These are phyloP conservation scores for Ilex asprella DNA, from an alignment of 257 asterid genomes.

Conservation along the genomic window DNA sequence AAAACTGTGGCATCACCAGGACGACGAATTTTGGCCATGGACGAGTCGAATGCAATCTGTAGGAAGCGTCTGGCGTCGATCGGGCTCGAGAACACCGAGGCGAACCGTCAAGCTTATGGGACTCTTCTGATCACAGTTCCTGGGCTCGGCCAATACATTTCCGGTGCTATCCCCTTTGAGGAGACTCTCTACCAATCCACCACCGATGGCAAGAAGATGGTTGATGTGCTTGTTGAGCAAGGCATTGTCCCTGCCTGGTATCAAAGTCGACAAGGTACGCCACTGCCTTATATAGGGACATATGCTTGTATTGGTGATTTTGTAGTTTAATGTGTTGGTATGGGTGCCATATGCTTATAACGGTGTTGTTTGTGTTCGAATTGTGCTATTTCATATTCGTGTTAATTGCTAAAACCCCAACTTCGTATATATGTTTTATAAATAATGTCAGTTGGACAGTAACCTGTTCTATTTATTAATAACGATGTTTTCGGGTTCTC, in stretches of 20 bases:
- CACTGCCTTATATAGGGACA: too few species aligned
- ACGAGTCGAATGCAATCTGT: conserved; percentile 88
- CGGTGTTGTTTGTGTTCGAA: too few species aligned
- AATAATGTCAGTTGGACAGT: too few species aligned
- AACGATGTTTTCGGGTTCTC: too few species aligned
- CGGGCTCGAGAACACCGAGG: conserved; percentile 93
- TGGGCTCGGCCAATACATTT: conserved; percentile 75
- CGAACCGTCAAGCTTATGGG: conserved; percentile 84
- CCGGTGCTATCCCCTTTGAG: conserved; percentile 90
- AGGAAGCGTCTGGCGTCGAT: conserved; percentile 87
- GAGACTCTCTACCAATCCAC: conserved; percentile 92
- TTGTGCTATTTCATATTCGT: too few species aligned
- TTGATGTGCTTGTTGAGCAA: conserved; percentile 74
- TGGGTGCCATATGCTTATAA: too few species aligned
- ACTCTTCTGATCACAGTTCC: conserved; percentile 74
- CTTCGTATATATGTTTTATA: too few species aligned
- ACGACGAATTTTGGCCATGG: conserved; percentile 89
- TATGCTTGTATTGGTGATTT: too few species aligned
- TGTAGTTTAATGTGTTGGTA: too few species aligned
- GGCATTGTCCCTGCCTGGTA: conserved; percentile 89
- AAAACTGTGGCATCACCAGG: conserved; percentile 86
- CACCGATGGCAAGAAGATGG: conserved; percentile 70
- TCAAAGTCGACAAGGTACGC: conserved; percentile 82
- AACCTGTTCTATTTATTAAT: too few species aligned
- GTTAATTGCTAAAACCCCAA: too few species aligned